A percentile compares a stretch with the other conserved stretches of the same genome.
These are phyloP conservation scores for Suhomyces vadensis DNA, from an alignment of 805 yeast species.

Conservation along the genomic window DNA sequence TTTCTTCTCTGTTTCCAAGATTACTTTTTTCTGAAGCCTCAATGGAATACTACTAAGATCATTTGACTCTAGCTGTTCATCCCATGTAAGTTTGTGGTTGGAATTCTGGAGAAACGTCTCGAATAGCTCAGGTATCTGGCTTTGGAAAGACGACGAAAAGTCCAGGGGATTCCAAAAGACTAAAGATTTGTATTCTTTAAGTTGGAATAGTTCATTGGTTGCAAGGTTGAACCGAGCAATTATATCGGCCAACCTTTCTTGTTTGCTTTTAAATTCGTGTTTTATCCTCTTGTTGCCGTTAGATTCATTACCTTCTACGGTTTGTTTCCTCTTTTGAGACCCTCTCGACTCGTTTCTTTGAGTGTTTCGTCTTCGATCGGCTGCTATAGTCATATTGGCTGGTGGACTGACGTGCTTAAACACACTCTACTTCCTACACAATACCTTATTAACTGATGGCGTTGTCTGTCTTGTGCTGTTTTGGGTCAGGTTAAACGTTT, in stretches of 20 bases:
- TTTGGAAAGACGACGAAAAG: conserved; percentile 21
- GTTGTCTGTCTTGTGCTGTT: too few species aligned
- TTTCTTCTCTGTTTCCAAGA: conserved; percentile 34
- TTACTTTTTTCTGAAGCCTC: conserved; percentile 39
- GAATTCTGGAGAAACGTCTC: conserved; percentile 31
- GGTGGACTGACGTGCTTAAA: too few species aligned
- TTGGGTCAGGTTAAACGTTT: too few species aligned
- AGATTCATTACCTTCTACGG: background rate
- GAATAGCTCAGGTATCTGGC: conserved; percentile 34
- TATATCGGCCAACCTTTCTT: conserved; percentile 40
- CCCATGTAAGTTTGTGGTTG: conserved; percentile 35
- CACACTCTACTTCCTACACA: too few species aligned
- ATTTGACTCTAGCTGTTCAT: conserved; percentile 22
- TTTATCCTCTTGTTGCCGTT: background rate
- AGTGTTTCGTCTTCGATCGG: conserved; percentile 1
- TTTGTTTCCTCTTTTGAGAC: conserved; percentile 1
- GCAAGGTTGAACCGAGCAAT: conserved; percentile 48
- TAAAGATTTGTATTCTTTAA: conserved; percentile 60
- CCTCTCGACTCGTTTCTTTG: background rate
- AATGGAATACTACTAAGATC: conserved; percentile 37
- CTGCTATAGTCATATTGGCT: conserved; percentile 2
- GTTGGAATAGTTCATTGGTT: conserved; percentile 63
- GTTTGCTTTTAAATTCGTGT: conserved; percentile 9
- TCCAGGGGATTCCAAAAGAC: conserved; percentile 61
- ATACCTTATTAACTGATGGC: too few species aligned